Conservation (phyloP, 352 stramenopile genomes). For the Globisporangium perplexum region DNA sequence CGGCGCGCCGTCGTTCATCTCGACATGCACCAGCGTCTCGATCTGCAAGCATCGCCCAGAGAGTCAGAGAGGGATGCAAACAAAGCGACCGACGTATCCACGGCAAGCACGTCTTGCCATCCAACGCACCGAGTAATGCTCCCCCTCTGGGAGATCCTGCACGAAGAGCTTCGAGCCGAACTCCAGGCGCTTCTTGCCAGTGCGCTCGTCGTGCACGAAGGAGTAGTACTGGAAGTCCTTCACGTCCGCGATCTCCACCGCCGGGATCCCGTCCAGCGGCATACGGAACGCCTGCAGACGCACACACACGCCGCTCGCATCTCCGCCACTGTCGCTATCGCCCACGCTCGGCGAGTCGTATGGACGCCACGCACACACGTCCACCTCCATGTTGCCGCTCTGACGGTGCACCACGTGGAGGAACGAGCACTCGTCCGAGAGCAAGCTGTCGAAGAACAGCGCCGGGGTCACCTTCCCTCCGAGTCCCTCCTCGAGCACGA, state of each 20-base stretch:
- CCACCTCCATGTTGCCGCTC: conserved; percentile 53
- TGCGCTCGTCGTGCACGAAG: conserved; percentile 20
- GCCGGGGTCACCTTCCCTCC: conserved; percentile 30
- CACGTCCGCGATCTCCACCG: conserved; percentile 35
- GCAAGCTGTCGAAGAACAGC: conserved; percentile 49
- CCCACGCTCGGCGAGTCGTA: conserved; percentile 9
- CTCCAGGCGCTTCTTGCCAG: conserved; percentile 34
- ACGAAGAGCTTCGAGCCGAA: conserved; percentile 69
- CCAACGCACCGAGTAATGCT: conserved; percentile 51
- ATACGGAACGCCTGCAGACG: conserved; percentile 58
- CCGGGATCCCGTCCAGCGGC: conserved; percentile 39
- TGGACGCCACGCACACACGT: conserved; percentile 50
- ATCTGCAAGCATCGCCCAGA: conserved; percentile 25
- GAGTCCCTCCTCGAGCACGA: conserved; percentile 41
- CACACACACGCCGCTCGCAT: conserved; percentile 18
- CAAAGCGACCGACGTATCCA: not conserved
- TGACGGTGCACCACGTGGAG: conserved; percentile 27
- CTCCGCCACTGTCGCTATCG: not conserved
- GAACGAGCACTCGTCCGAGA: conserved; percentile 55
- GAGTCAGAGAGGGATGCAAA: too few species aligned
- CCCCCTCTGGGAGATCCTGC: conserved; percentile 38
- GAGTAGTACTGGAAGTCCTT: conserved; percentile 63
- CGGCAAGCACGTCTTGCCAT: not conserved
- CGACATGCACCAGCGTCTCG: conserved; percentile 34
- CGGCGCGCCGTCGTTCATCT: conserved; percentile 22